These are phyloP conservation scores for Stenogyne calaminthoides DNA, from an alignment of 305 asterid genomes.

Conservation along the genomic window DNA sequence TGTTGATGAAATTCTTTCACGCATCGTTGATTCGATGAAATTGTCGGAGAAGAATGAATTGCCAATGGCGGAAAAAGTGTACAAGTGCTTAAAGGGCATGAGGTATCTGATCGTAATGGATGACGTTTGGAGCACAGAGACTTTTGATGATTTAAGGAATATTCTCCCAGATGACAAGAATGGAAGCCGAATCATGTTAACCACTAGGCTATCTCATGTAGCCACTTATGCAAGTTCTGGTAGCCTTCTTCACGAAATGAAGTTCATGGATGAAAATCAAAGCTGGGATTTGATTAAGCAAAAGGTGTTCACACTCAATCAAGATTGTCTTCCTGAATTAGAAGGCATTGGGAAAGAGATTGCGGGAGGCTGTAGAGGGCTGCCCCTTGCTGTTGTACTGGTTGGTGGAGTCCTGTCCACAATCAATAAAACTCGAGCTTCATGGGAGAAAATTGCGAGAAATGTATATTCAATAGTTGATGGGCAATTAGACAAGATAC, in stretches of 20 bases:
- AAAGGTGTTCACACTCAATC: neutral
- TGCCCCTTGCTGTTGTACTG: constrained; percentile 18
- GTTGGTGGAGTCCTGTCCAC: constrained; percentile 4
- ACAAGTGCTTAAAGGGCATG: neutral
- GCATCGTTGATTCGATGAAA: constrained; percentile 4
- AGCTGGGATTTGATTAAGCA: constrained; percentile 29
- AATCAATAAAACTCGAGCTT: neutral
- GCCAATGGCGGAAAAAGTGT: neutral
- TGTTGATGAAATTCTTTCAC: neutral
- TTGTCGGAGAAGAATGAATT: neutral
- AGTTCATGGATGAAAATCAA: constrained; percentile 2
- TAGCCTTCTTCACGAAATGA: constrained; percentile 19
- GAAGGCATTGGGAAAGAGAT: neutral
- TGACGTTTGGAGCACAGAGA: constrained; percentile 13
- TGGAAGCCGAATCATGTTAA: constrained; percentile 33
- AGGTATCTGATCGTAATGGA: constrained; percentile 19
- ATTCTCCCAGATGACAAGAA: constrained; percentile 23
- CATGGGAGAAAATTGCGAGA: neutral
- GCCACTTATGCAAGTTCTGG: constrained; percentile 6
- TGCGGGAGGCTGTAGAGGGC: constrained; percentile 15
- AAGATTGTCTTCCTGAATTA: neutral
- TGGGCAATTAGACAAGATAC: neutral
- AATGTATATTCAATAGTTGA: neutral
- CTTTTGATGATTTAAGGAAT: constrained; percentile 16
- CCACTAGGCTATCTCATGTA: constrained; percentile 28